Percentiles rank a stretch among this genome's conserved stretches.
These are phyloP conservation scores for Eucalyptus marginata DNA, from an alignment of 345 rosid genomes.

Conservation along the genomic window DNA sequence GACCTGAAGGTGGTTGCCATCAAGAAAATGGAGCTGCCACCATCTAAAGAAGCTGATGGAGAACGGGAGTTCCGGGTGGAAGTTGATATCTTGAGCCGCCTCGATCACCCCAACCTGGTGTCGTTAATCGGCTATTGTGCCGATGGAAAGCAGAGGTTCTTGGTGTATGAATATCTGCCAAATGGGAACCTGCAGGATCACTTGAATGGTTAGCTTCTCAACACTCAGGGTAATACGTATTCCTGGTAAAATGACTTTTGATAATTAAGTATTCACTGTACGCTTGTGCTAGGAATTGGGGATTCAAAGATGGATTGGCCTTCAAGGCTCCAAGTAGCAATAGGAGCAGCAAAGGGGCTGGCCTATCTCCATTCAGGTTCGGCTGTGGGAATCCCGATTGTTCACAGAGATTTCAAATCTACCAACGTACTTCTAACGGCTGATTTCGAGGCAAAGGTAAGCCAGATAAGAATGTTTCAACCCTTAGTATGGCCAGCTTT, in stretches of 20 bases:
- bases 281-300: slow-evolving; percentile 39
- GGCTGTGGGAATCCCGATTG: slow-evolving; percentile 76
- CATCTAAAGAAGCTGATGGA: slow-evolving; percentile 78
- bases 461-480: neutral
- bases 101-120: slow-evolving; percentile 85
- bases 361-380: slow-evolving; percentile 94
- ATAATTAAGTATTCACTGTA: neutral
- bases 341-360: slow-evolving; percentile 89
- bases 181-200: slow-evolving; percentile 98
- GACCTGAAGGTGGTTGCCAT: slow-evolving; percentile 79
- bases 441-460: slow-evolving; percentile 80
- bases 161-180: slow-evolving; percentile 85
- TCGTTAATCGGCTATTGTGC: slow-evolving; percentile 91
- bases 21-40: slow-evolving; percentile 94
- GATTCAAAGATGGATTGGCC: slow-evolving; percentile 87
- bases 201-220: slow-evolving; percentile 52
- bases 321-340: slow-evolving; percentile 64
- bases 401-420: slow-evolving; percentile 94
- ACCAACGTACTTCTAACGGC: slow-evolving; percentile 72
- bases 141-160: slow-evolving; percentile 87
- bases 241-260: neutral
- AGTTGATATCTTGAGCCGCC: slow-evolving; percentile 94
- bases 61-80: slow-evolving; percentile 93
- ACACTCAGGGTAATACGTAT: neutral
- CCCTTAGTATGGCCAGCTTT: neutral